Evolutionary conservation across 495 filamentous ascomycete species (phyloP).

Genomic region (Hypoxylon fragiforme): DNA sequence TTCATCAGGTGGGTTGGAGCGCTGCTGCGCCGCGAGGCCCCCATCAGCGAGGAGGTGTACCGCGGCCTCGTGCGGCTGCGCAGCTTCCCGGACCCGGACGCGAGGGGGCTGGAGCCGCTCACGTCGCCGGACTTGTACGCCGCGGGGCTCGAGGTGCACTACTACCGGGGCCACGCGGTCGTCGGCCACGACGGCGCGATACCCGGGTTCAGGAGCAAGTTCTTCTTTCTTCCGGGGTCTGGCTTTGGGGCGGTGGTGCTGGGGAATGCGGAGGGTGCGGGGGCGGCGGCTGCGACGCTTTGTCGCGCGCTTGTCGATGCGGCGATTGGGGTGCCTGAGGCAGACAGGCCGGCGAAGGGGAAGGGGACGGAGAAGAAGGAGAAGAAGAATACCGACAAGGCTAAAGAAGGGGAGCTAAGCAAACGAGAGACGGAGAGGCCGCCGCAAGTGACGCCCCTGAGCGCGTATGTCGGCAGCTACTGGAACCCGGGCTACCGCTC

Average conservation of each 20-base stretch:
- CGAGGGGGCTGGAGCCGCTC: constrained; percentile 1
- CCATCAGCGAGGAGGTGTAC: constrained; percentile 42
- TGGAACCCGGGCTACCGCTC: constrained; percentile 42
- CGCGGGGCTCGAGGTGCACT: constrained; percentile 45
- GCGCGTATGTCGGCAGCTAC: constrained; percentile 44
- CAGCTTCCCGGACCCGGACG: constrained; percentile 19
- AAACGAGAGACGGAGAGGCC: not conserved
- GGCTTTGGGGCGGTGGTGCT: constrained; percentile 51
- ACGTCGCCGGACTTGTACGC: constrained; percentile 38
- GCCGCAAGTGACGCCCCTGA: constrained; percentile 38
- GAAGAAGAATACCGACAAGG: no score
- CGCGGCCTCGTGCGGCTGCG: constrained; percentile 40
- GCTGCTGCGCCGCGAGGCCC: constrained; percentile 32
- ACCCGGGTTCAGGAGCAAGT: constrained; percentile 43
- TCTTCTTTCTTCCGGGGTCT: constrained; percentile 49
- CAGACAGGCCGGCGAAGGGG: no score
- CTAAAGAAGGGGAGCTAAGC: no score
- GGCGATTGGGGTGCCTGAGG: constrained; percentile 32
- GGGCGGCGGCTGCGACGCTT: constrained; percentile 25
- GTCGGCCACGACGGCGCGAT: constrained; percentile 48
- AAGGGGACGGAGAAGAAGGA: no score
- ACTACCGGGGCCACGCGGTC: constrained; percentile 45
- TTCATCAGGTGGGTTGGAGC: constrained; percentile 53
- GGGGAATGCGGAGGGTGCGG: constrained; percentile 41
- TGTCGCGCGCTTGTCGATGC: constrained; percentile 44